These are phyloP conservation scores for Thermomucor indicae-seudaticae DNA, from an alignment of 371 early-diverging fungal genomes.

Conservation along the genomic window DNA sequence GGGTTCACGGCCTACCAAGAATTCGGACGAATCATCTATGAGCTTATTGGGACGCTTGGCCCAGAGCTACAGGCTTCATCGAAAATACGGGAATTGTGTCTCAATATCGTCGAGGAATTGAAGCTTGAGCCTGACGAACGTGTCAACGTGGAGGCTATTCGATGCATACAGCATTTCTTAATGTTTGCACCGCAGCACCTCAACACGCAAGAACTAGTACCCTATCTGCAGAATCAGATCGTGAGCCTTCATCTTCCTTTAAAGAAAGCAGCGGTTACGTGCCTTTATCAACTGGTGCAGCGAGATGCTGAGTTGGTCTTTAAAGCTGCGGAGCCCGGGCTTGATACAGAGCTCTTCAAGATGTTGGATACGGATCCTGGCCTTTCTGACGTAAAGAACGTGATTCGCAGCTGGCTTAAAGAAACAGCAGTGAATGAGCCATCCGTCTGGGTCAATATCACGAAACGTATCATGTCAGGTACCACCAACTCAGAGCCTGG, in stretches of 20 bases:
- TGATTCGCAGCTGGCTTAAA: slow-evolving; percentile 67
- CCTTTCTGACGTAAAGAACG: slow-evolving; percentile 80
- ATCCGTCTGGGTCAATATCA: slow-evolving; percentile 82
- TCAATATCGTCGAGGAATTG: slow-evolving; percentile 74
- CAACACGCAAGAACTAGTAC: slow-evolving; percentile 64
- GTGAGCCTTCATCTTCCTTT: slow-evolving; percentile 62
- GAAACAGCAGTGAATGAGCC: slow-evolving; percentile 71
- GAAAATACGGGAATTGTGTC: slow-evolving; percentile 72
- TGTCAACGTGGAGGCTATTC: slow-evolving; percentile 83
- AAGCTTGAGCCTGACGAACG: slow-evolving; percentile 74
- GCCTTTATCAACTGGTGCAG: slow-evolving; percentile 84
- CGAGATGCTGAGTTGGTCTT: slow-evolving; percentile 74
- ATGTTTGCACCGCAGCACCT: slow-evolving; percentile 83
- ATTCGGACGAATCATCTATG: slow-evolving; percentile 85
- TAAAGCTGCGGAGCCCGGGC: slow-evolving; percentile 56
- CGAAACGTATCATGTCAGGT: slow-evolving; percentile 73
- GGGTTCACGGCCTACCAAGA: slow-evolving; percentile 66
- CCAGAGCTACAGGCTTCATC: slow-evolving; percentile 82
- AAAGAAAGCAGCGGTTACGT: slow-evolving; percentile 78
- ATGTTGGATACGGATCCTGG: slow-evolving; percentile 77
- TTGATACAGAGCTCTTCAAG: slow-evolving; percentile 82
- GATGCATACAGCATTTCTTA: slow-evolving; percentile 85
- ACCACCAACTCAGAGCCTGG: slow-evolving; percentile 2
- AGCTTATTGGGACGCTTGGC: slow-evolving; percentile 86
- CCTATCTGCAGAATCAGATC: slow-evolving; percentile 74